phyloP scores from a whole-genome alignment of 192 early-diverging fungal genomes.

The Cetraspora pellucida region DNA sequence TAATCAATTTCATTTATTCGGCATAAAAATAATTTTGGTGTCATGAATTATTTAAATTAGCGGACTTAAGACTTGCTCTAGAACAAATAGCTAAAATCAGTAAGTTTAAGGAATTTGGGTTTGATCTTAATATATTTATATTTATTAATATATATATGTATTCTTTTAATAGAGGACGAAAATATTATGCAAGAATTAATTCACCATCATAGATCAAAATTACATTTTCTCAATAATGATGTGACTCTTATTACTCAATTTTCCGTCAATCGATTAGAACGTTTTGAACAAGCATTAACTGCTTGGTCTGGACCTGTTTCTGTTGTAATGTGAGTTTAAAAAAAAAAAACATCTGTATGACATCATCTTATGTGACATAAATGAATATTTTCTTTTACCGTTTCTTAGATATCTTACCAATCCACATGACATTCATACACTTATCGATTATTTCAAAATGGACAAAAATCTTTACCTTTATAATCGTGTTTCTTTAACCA shows the following conservation, averaged over 20 bases:
- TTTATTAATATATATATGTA: not conserved
- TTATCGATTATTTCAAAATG: constrained; percentile 44
- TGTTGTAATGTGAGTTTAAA: constrained; percentile 42
- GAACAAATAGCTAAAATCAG: constrained; percentile 3
- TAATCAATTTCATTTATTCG: not conserved
- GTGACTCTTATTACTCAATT: constrained; percentile 54
- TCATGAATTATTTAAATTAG: not conserved
- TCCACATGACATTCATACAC: constrained; percentile 42
- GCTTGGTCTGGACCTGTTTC: constrained; percentile 55
- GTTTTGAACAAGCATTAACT: constrained; percentile 46
- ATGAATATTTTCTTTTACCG: too few species aligned
- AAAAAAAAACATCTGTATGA: too few species aligned
- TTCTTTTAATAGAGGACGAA: not conserved
- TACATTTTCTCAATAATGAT: constrained; percentile 30
- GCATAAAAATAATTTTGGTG: not conserved
- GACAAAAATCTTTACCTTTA: constrained; percentile 35
- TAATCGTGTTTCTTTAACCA: constrained; percentile 33
- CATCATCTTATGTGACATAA: too few species aligned
- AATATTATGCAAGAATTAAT: constrained; percentile 34
- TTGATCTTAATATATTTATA: constrained; percentile 27
- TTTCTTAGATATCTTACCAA: constrained; percentile 47
- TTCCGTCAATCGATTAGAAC: constrained; percentile 53
- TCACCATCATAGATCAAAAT: constrained; percentile 36
- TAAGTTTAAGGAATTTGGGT: constrained; percentile 26
- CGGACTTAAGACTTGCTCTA: not conserved